Evolutionary conservation across 139 green algal species (phyloP).

Genomic region (Pedinophyceae sp.): DNA sequence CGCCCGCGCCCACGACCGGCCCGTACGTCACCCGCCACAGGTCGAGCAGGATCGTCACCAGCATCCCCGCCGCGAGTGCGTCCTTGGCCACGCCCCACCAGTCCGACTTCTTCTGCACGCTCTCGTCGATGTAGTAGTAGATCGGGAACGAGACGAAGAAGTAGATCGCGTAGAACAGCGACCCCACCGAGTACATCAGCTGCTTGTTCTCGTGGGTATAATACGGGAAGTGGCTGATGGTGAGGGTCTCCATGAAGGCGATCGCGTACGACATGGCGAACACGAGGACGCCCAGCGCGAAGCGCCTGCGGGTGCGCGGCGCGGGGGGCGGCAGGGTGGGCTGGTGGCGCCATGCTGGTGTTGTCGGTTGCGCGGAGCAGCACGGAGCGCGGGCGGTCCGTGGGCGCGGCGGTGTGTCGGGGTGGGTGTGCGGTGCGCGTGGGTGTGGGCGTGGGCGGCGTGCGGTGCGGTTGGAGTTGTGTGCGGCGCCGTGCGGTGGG

Average conservation of each 20-base stretch:
- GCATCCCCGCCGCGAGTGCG: conserved; percentile 73
- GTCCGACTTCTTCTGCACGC: neutral
- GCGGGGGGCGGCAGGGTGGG: too few relatives aligned
- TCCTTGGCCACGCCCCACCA: conserved; percentile 30
- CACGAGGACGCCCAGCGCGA: neutral
- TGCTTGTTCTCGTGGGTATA: conserved; percentile 36
- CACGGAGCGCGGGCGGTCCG: too few relatives aligned
- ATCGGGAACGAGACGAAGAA: conserved; percentile 93
- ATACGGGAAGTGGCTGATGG: conserved; percentile 90
- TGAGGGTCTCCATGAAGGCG: conserved; percentile 85
- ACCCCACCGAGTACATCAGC: conserved; percentile 81
- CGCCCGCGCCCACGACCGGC: too few relatives aligned
- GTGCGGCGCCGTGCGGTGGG: too few relatives aligned
- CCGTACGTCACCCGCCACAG: conserved; percentile 81
- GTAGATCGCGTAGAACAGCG: conserved; percentile 98
- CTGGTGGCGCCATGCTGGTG: neutral
- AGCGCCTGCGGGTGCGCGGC: neutral
- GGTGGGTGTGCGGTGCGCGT: too few relatives aligned
- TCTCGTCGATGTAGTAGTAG: conserved; percentile 69
- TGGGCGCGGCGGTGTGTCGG: too few relatives aligned
- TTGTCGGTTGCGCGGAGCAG: too few relatives aligned
- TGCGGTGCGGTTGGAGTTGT: too few relatives aligned
- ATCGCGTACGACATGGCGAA: conserved; percentile 53
- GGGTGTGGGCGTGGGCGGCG: too few relatives aligned
- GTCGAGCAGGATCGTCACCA: conserved; percentile 86